Conservation (phyloP, 2,329 filamentous ascomycete species). For the Talaromyces amestolkiae region DNA sequence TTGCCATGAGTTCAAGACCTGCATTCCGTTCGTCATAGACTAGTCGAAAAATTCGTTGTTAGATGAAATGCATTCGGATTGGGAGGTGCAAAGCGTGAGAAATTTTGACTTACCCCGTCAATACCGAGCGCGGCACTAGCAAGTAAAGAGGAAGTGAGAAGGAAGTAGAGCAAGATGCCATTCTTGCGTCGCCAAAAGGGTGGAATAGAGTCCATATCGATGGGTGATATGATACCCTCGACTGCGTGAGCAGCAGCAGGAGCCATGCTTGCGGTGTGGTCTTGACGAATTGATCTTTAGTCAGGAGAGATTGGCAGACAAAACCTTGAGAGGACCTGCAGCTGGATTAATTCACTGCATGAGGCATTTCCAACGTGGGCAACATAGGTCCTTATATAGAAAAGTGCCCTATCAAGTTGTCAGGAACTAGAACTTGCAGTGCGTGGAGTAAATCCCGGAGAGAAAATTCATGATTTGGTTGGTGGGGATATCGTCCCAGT, state of each 20-base stretch:
- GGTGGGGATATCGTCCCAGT: neutral
- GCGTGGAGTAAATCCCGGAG: neutral
- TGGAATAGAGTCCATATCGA: slow-evolving; percentile 24
- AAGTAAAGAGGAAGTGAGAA: slow-evolving; percentile 45
- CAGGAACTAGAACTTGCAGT: neutral
- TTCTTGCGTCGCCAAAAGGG: slow-evolving; percentile 36
- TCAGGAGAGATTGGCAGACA: neutral
- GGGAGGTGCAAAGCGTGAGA: neutral
- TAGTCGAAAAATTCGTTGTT: slow-evolving; percentile 24
- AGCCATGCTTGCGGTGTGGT: slow-evolving; percentile 20
- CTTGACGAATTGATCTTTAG: neutral
- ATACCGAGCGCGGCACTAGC: slow-evolving; percentile 45
- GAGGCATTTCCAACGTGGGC: neutral
- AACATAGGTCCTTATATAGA: neutral
- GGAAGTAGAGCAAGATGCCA: slow-evolving; percentile 44
- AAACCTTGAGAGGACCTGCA: neutral
- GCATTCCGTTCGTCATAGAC: slow-evolving; percentile 51
- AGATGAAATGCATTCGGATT: neutral
- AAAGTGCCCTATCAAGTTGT: neutral
- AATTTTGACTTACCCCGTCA: slow-evolving; percentile 37
- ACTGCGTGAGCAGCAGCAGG: slow-evolving; percentile 27
- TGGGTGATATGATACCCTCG: slow-evolving; percentile 25
- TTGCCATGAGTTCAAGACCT: slow-evolving; percentile 45
- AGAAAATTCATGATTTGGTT: neutral
- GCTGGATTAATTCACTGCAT: neutral